These are phyloP conservation scores for Cardiosporidium cionae DNA, from an alignment of 169 alveolate species.

Conservation along the genomic window DNA sequence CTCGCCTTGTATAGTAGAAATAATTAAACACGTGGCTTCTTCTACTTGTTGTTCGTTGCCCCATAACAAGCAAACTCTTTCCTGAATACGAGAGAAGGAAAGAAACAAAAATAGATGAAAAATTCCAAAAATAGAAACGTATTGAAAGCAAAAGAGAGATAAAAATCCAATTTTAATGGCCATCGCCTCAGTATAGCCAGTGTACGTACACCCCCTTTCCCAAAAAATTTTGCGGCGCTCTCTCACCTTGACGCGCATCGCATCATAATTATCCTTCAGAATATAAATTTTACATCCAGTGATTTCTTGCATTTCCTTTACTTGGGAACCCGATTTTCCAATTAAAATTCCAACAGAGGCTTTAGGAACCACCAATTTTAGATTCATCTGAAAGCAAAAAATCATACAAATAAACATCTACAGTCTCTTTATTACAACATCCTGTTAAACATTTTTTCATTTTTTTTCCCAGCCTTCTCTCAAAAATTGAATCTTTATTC, in stretches of 20 bases:
- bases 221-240: not conserved
- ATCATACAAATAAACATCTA: too few species aligned
- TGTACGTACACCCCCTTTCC: not conserved
- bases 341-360: not conserved
- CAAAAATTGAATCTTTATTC: too few species aligned
- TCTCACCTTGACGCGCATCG: not conserved
- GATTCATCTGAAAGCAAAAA: too few species aligned
- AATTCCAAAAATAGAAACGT: too few species aligned
- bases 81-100: too few species aligned
- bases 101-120: too few species aligned
- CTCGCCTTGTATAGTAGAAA: not conserved
- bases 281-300: not conserved
- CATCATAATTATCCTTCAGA: not conserved
- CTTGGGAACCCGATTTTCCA: not conserved
- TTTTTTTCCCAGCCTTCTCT: too few species aligned
- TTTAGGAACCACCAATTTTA: not conserved
- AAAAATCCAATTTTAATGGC: too few species aligned
- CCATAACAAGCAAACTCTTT: not conserved
- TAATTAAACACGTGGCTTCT: not conserved
- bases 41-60: not conserved
- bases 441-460: too few species aligned
- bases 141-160: too few species aligned
- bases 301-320: not conserved
- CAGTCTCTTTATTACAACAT: too few species aligned
- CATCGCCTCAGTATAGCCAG: too few species aligned